phyloP scores from a whole-genome alignment of 192 early-diverging fungal genomes.

The Coemansia sp. region DNA sequence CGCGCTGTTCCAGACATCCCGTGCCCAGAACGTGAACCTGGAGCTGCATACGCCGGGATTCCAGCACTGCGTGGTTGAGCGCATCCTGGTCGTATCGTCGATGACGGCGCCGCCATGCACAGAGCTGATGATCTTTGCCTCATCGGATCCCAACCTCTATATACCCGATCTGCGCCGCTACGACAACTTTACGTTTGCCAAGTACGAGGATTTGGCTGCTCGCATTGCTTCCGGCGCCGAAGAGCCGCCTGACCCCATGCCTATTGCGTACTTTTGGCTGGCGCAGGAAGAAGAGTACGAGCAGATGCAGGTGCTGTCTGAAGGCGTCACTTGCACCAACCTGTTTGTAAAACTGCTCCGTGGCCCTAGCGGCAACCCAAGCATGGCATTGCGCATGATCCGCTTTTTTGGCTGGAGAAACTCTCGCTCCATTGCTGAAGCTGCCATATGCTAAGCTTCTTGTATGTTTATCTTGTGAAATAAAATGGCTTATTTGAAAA shows the following conservation, averaged over 20 bases:
- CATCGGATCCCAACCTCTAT: slow-evolving; percentile 21
- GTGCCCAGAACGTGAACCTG: slow-evolving; percentile 33
- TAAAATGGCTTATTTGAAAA: too few species aligned
- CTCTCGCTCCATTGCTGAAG: slow-evolving; percentile 32
- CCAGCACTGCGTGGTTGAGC: slow-evolving; percentile 34
- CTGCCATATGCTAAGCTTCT: slow-evolving; percentile 25
- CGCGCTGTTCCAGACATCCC: slow-evolving; percentile 17
- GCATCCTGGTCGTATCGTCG: slow-evolving; percentile 30
- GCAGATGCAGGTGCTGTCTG: slow-evolving; percentile 39
- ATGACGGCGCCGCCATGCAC: slow-evolving; percentile 33
- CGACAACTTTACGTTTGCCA: slow-evolving; percentile 45
- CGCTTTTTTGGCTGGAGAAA: slow-evolving; percentile 44
- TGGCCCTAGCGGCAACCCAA: not conserved
- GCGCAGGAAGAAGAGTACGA: slow-evolving; percentile 38
- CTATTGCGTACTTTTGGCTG: slow-evolving; percentile 54
- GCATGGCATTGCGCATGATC: slow-evolving; percentile 30
- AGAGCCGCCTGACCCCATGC: slow-evolving; percentile 19
- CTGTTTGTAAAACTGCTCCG: slow-evolving; percentile 49
- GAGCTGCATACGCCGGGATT: slow-evolving; percentile 21
- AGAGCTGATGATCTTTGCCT: slow-evolving; percentile 52
- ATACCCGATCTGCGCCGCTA: slow-evolving; percentile 35
- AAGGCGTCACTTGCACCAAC: slow-evolving; percentile 38
- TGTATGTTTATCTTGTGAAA: not conserved
- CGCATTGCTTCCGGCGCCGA: not conserved
- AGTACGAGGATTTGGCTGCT: slow-evolving; percentile 38